phyloP scores from a whole-genome alignment of 78 protist genomes.

The Corallochytrium limacisporum region DNA sequence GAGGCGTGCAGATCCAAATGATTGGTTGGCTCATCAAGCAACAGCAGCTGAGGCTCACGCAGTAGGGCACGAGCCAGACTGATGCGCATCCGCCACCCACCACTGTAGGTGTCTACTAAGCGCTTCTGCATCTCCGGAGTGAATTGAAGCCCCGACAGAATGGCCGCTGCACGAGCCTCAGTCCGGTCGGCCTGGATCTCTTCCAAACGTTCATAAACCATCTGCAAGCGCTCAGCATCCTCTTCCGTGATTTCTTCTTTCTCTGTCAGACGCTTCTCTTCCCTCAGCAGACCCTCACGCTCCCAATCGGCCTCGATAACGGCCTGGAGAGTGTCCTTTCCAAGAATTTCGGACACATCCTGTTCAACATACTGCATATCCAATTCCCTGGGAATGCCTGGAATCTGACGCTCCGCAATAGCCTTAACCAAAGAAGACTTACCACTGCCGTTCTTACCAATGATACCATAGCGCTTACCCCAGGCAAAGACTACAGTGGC shows the following conservation, averaged over 20 bases:
- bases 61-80: conserved; percentile 71
- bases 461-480: conserved; percentile 70
- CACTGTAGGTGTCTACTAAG: no score
- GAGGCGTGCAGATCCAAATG: conserved; percentile 79
- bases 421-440: conserved; percentile 61
- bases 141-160: conserved; percentile 62
- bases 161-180: conserved; percentile 12
- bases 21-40: conserved; percentile 89
- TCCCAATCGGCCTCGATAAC: not conserved
- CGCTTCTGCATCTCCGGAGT: conserved; percentile 21
- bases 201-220: conserved; percentile 9
- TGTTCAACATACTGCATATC: conserved; percentile 44
- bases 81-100: conserved; percentile 79
- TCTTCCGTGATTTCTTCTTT: not conserved
- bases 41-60: conserved; percentile 45
- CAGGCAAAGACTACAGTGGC: not conserved
- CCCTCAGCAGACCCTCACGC: not conserved
- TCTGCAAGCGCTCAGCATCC: not conserved
- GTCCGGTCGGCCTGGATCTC: conserved; percentile 8
- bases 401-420: conserved; percentile 54
- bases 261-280: not conserved
- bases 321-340: not conserved
- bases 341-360: conserved; percentile 7
- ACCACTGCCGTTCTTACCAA: conserved; percentile 82
- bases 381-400: conserved; percentile 25